Conservation (phyloP, 2,329 filamentous ascomycete genomes). For the Triangularia setosa region DNA sequence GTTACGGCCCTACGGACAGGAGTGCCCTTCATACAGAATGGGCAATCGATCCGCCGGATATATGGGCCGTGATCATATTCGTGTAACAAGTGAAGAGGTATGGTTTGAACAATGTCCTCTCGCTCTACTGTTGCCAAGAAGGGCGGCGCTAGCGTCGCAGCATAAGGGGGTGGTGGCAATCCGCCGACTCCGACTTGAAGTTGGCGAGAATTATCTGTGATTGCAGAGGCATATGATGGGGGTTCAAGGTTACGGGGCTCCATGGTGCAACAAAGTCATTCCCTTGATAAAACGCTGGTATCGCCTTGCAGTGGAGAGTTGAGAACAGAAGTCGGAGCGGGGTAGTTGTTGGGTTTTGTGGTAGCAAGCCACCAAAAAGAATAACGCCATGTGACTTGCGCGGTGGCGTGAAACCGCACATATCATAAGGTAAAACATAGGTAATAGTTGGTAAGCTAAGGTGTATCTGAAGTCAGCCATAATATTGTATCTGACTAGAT, state of each 20-base stretch:
- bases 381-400: background rate
- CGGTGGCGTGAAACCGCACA: background rate
- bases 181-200: background rate
- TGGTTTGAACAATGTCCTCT: background rate
- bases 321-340: background rate
- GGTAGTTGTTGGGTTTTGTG: background rate
- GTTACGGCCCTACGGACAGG: background rate
- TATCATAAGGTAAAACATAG: background rate
- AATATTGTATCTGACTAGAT: too few relatives aligned
- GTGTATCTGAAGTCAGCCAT: too few relatives aligned
- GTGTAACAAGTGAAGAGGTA: background rate
- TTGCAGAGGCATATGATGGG: background rate
- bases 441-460: background rate
- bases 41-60: background rate
- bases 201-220: background rate
- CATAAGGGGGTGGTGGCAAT: background rate
- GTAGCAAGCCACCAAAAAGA: background rate
- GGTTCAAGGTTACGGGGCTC: background rate
- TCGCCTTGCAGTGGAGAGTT: background rate
- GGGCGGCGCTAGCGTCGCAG: background rate
- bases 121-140: background rate
- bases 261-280: background rate
- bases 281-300: background rate
- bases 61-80: background rate
- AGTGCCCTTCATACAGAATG: background rate